Evolutionary conservation across 129 eudicot genomes (phyloP), one percentile per base, ranked within the genome.

Genomic region (Flaveria robusta): DNA sequence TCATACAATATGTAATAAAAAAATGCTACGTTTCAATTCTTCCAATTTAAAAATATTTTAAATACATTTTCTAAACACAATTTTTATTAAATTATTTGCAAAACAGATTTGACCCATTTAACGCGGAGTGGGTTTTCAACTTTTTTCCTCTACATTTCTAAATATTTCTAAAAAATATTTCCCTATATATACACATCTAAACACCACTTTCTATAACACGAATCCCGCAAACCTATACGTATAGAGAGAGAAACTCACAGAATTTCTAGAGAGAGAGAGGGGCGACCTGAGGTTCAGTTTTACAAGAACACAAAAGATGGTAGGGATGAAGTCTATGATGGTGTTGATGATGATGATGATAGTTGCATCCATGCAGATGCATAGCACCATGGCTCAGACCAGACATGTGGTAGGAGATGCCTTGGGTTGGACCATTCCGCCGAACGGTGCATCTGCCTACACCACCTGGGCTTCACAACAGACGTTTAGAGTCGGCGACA

Each of bases 341-440:
- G 60, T 73, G 77, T 66, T 81, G 10, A 75, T 74, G 27, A 50
- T 74, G 22, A 66, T 66, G 9, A 45, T 80, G 73, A 75, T 75
- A 67, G 63, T 77, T 46, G 87, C 82, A 31, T 74, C 87, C 45
- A 46, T 77, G 69, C 78, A 56, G 71, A 47, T 87, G 26, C 84
- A 81, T 9, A 68, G 43, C 64, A 66, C 90, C 20, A 50, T 22
- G 55, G 97, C 96, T 50, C 96, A 90, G 59, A 87, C 90, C 9
- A 85, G 84, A 19, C 89, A 92, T 70, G 81, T 65, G 6, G 93
- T 88, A 42, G 88, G 90, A 16, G 88, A 58, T 12, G 2, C 75
- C 50, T 16, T 82, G 71, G 93, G 93, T 3, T 88, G 93, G 93
- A 63, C n/a, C 50, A 85, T 88, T 34, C 90, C 89, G 37, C 15